A percentile compares a stretch with the other conserved stretches of the same genome.
Evolutionary conservation across 225 moss, liverwort and hornwort genomes (phyloP).

Genomic region (Marchantia polymorpha): DNA sequence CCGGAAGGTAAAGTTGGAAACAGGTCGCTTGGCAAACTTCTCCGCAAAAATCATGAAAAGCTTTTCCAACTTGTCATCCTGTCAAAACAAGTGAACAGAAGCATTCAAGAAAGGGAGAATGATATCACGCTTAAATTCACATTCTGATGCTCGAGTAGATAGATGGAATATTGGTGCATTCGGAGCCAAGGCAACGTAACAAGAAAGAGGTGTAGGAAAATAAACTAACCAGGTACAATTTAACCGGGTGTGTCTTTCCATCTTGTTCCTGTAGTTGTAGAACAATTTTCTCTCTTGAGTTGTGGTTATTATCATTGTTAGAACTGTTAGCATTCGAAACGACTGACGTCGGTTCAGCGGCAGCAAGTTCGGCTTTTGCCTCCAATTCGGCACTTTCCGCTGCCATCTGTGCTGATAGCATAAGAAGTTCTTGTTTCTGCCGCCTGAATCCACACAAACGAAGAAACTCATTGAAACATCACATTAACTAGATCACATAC

Average conservation of each 20-base stretch:
- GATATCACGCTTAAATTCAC: not conserved
- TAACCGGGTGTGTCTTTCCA: slow-evolving; percentile 46
- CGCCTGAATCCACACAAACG: slow-evolving; percentile 20
- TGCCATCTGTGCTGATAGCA: slow-evolving; percentile 13
- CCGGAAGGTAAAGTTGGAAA: slow-evolving; percentile 50
- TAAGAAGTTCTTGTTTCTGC: slow-evolving; percentile 29
- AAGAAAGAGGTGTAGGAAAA: slow-evolving; percentile 1
- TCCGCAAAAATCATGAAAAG: slow-evolving; percentile 55
- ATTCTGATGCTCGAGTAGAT: not conserved
- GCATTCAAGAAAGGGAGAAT: not conserved
- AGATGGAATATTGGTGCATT: not conserved
- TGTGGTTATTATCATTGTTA: slow-evolving; percentile 23
- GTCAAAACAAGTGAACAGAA: slow-evolving; percentile 10
- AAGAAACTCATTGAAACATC: not conserved
- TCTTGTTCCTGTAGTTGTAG: slow-evolving; percentile 60
- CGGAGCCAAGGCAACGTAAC: not conserved
- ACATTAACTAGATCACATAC: not conserved
- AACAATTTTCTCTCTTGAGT: slow-evolving; percentile 54
- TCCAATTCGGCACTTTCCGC: slow-evolving; percentile 17
- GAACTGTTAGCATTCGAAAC: not conserved
- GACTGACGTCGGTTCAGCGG: not conserved
- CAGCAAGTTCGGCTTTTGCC: slow-evolving; percentile 5
- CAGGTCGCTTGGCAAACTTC: slow-evolving; percentile 47
- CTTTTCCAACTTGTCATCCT: slow-evolving; percentile 76
- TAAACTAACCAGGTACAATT: slow-evolving; percentile 48